These are phyloP conservation scores for Nicotiana obtusifolia DNA, from an alignment of 257 asterid genomes.

Conservation along the genomic window DNA sequence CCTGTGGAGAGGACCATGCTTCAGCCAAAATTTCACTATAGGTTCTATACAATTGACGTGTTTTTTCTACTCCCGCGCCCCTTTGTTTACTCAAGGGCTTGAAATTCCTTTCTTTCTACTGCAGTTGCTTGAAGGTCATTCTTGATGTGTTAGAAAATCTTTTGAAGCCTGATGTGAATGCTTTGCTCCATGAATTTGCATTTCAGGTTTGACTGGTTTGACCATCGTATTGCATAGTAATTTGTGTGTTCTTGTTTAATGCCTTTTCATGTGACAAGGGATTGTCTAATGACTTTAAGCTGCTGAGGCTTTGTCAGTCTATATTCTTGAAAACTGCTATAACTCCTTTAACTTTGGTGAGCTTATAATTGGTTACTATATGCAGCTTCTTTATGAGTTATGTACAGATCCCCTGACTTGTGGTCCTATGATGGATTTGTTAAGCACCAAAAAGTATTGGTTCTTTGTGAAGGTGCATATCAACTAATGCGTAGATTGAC, in stretches of 20 bases:
- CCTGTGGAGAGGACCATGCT: slow-evolving; percentile 80
- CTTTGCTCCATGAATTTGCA: slow-evolving; percentile 87
- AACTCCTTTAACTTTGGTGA: slow-evolving; percentile 16
- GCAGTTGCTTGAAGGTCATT: slow-evolving; percentile 92
- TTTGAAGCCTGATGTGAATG: slow-evolving; percentile 76
- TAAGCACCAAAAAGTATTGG: slow-evolving; percentile 70
- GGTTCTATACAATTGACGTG: slow-evolving; percentile 34
- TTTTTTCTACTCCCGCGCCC: not conserved
- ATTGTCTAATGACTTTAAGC: not conserved
- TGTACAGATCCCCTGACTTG: slow-evolving; percentile 82
- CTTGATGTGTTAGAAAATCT: slow-evolving; percentile 81
- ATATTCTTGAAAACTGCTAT: not conserved
- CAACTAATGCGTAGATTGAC: not conserved
- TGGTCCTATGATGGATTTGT: slow-evolving; percentile 73
- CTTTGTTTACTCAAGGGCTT: slow-evolving; percentile 17
- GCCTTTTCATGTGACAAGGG: not conserved
- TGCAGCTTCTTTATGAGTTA: slow-evolving; percentile 84
- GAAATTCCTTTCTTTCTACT: slow-evolving; percentile 17
- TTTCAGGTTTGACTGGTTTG: slow-evolving; percentile 58
- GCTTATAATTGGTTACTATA: slow-evolving; percentile 22
- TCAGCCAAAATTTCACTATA: slow-evolving; percentile 90
- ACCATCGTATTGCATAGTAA: not conserved
- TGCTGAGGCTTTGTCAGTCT: not conserved
- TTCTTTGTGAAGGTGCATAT: slow-evolving; percentile 72
- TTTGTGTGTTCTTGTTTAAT: not conserved